Evolutionary conservation across 2,329 filamentous ascomycete genomes (phyloP).

Genomic region (Colletotrichum sansevieriae): DNA sequence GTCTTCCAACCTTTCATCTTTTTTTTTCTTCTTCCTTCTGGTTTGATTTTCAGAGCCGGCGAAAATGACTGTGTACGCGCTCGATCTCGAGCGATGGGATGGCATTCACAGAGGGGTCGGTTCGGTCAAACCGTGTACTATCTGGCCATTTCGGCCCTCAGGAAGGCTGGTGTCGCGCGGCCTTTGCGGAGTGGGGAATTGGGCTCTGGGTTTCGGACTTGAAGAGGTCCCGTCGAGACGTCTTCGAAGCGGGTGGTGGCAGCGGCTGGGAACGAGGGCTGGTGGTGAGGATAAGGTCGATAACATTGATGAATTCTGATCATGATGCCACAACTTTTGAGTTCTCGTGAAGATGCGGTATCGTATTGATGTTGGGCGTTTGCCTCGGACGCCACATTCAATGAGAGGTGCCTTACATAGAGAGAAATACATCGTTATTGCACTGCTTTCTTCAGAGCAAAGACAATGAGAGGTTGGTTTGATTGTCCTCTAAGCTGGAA

Average conservation of each 20-base stretch:
- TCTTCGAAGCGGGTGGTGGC: no score
- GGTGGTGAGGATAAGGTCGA: neutral
- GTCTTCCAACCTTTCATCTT: neutral
- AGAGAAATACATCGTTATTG: no score
- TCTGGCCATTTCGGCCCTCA: neutral
- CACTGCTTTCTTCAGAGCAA: no score
- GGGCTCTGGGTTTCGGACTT: neutral
- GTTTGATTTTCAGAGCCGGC: neutral
- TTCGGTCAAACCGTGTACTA: neutral
- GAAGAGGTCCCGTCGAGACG: neutral
- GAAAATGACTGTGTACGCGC: neutral
- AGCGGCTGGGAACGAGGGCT: neutral
- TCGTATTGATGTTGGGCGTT: no score
- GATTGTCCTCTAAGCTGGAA: no score
- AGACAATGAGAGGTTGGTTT: no score
- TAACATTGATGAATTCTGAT: slow-evolving; percentile 12
- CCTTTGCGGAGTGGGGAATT: neutral
- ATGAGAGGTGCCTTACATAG: no score
- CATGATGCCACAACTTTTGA: neutral
- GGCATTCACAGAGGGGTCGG: neutral
- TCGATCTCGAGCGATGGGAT: neutral
- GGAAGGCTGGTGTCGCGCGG: neutral
- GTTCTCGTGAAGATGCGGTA: no score
- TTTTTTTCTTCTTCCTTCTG: no score
- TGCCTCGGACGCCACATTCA: no score